phyloP scores from a whole-genome alignment of 2,329 filamentous ascomycete genomes.

The Cladorrhinum sp. region DNA sequence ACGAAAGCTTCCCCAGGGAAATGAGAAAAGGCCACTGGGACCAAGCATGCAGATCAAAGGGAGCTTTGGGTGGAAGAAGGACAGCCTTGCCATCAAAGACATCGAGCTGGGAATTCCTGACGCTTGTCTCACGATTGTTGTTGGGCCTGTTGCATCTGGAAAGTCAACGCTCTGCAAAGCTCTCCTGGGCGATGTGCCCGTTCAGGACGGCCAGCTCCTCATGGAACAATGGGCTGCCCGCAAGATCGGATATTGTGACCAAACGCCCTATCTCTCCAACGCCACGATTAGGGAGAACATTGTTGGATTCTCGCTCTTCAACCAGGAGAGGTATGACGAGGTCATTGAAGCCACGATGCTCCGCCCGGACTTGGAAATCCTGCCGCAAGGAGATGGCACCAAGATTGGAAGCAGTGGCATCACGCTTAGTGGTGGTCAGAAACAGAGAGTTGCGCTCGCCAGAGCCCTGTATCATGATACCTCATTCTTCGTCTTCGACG shows the following conservation, averaged over 20 bases:
- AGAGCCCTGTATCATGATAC: conserved; percentile 27
- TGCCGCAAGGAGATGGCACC: conserved; percentile 36
- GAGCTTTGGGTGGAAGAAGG: conserved; percentile 20
- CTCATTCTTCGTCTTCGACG: conserved; percentile 26
- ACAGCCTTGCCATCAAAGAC: conserved; percentile 19
- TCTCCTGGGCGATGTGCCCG: conserved; percentile 38
- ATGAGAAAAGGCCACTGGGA: not conserved
- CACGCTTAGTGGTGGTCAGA: conserved; percentile 46
- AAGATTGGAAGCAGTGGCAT: conserved; percentile 45
- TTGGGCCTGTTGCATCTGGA: conserved; percentile 44
- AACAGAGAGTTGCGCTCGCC: conserved; percentile 27
- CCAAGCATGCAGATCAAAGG: conserved; percentile 20
- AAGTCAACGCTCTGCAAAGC: conserved; percentile 45
- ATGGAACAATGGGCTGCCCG: conserved; percentile 19
- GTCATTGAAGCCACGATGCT: conserved; percentile 34
- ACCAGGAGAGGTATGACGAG: conserved; percentile 29
- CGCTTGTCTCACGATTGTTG: conserved; percentile 37
- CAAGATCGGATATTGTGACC: conserved; percentile 39
- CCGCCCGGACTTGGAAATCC: conserved; percentile 27
- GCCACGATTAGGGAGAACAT: conserved; percentile 35
- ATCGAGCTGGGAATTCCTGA: conserved; percentile 35
- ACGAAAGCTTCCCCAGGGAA: too few species aligned
- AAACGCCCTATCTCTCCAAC: conserved; percentile 37
- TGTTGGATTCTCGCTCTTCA: conserved; percentile 26
- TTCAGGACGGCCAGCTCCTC: conserved; percentile 27